Percentiles rank a stretch among this genome's conserved stretches.
phyloP scores from a whole-genome alignment of 257 asterid species.

The Fraxinus excelsior region DNA sequence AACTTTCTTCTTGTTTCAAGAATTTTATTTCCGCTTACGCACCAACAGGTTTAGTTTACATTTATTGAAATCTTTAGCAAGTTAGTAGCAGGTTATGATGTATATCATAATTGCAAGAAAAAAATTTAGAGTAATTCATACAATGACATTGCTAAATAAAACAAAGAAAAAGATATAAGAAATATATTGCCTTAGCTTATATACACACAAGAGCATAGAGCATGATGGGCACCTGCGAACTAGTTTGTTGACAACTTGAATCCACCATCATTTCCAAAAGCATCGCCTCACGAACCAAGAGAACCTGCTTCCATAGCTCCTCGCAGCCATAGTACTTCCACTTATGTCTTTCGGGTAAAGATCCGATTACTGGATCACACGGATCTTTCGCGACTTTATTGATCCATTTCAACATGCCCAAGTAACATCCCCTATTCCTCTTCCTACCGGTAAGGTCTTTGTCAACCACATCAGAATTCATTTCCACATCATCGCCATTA shows the following conservation, averaged over 20 bases:
- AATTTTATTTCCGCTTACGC: too few relatives aligned
- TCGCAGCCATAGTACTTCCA: conserved; percentile 74
- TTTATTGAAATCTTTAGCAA: neutral
- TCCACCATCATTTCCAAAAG: conserved; percentile 43
- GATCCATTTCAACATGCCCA: conserved; percentile 64
- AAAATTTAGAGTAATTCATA: neutral
- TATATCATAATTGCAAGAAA: neutral
- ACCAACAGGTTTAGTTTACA: too few relatives aligned
- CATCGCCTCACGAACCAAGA: conserved; percentile 62
- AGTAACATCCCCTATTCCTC: conserved; percentile 53
- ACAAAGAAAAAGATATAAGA: neutral
- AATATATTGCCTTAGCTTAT: too few relatives aligned
- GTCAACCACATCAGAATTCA: conserved; percentile 22
- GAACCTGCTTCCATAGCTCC: conserved; percentile 64
- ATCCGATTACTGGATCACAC: conserved; percentile 45
- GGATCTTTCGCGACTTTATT: conserved; percentile 65
- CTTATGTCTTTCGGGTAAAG: conserved; percentile 57
- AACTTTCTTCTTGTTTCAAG: too few relatives aligned
- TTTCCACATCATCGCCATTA: neutral
- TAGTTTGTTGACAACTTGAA: conserved; percentile 41
- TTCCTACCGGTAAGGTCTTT: conserved; percentile 36
- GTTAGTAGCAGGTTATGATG: neutral
- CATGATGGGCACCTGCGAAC: conserved; percentile 48
- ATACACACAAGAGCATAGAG: conserved; percentile 6
- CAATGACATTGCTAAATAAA: neutral